Percentiles rank a stretch among this genome's conserved stretches.
These are phyloP conservation scores for Pharnaceum exiguum DNA, from an alignment of 148 eudicot genomes.

Conservation along the genomic window DNA sequence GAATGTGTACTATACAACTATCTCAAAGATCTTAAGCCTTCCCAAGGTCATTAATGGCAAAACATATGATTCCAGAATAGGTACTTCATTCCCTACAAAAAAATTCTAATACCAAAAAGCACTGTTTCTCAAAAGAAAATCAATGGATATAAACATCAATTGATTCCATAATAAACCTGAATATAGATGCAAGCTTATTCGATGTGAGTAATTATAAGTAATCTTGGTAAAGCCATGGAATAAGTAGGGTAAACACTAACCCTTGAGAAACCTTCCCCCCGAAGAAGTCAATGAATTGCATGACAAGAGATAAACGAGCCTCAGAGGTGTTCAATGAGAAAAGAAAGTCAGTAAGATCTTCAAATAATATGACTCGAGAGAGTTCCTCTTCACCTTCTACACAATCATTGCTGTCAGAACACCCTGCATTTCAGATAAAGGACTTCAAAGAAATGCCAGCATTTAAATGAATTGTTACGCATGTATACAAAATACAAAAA, in stretches of 20 bases:
- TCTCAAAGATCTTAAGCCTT: too few relatives aligned
- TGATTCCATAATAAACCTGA: too few relatives aligned
- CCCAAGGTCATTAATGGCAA: too few relatives aligned
- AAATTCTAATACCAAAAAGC: too few relatives aligned
- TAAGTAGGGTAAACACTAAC: conserved; percentile 39
- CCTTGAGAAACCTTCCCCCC: conserved; percentile 71
- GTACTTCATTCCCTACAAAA: too few relatives aligned
- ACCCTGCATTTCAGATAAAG: conserved; percentile 24
- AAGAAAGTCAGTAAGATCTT: conserved; percentile 72
- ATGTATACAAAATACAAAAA: background rate
- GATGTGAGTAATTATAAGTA: too few relatives aligned
- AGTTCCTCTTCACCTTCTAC: conserved; percentile 72
- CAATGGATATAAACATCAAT: too few relatives aligned
- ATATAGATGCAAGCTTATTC: too few relatives aligned
- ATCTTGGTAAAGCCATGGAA: background rate
- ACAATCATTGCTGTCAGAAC: conserved; percentile 28
- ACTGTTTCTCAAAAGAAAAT: too few relatives aligned
- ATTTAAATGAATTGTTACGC: background rate
- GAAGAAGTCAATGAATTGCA: conserved; percentile 84
- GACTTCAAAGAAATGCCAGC: background rate
- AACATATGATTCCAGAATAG: too few relatives aligned
- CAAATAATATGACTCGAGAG: conserved; percentile 64
- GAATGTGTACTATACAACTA: too few relatives aligned
- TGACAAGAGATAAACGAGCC: conserved; percentile 67
- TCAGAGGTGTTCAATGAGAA: conserved; percentile 71